Conservation (phyloP, 2,329 filamentous ascomycete genomes). For the Aspergillus neoniger region DNA sequence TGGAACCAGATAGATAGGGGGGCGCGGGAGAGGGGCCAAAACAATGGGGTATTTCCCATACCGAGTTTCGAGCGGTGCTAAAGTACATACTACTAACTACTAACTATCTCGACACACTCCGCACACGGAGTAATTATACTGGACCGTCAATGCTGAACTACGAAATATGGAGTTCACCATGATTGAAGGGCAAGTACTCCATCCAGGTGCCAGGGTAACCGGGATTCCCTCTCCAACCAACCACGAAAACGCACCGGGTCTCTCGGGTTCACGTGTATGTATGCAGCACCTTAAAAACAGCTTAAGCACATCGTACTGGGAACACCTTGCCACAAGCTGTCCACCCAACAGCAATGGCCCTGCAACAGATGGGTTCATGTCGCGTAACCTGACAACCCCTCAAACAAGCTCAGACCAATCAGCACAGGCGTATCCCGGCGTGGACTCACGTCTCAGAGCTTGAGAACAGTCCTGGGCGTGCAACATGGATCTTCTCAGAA, state of each 20-base stretch:
- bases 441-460: not conserved
- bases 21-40: not conserved
- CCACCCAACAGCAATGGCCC: not conserved
- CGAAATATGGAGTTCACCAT: not conserved
- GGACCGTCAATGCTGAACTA: not conserved
- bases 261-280: conserved; percentile 17
- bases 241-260: not conserved
- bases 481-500: not conserved
- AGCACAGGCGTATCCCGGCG: conserved; percentile 3
- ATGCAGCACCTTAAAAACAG: conserved; percentile 10
- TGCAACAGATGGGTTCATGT: conserved; percentile 3
- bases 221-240: not conserved
- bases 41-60: not conserved
- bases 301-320: conserved; percentile 1
- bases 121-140: not conserved
- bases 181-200: not conserved
- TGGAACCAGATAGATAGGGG: not conserved
- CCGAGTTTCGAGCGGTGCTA: not conserved
- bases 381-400: conserved; percentile 7
- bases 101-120: not conserved
- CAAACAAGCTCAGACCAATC: conserved; percentile 16
- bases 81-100: not conserved
- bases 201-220: not conserved
- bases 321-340: not conserved
- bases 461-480: not conserved